A percentile compares a stretch with the other conserved stretches of the same genome.
These are phyloP conservation scores for Lichtheimia corymbifera DNA, from an alignment of 371 early-diverging fungal species.

Conservation along the genomic window DNA sequence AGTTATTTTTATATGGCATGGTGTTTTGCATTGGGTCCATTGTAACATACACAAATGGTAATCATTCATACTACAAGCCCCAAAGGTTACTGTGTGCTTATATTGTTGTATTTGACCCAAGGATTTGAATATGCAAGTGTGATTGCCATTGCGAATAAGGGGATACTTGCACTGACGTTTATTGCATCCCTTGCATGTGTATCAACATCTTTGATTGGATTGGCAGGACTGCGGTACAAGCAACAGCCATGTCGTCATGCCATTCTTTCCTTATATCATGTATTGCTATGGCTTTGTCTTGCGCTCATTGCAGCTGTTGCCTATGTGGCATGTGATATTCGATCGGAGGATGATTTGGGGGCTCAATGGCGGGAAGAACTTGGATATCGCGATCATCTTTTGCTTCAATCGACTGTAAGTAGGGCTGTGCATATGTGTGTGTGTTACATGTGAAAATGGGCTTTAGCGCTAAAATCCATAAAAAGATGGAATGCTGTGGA, in stretches of 20 bases:
- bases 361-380: neutral
- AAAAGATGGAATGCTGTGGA: constrained; percentile 22
- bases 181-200: constrained; percentile 19
- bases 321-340: constrained; percentile 6
- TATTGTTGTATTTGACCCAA: neutral
- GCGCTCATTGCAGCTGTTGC: constrained; percentile 23
- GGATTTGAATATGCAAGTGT: constrained; percentile 19
- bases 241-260: constrained; percentile 9
- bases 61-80: neutral
- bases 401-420: neutral
- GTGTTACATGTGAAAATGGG: constrained; percentile 17
- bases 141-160: constrained; percentile 16
- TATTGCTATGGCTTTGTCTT: constrained; percentile 33
- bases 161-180: constrained; percentile 18
- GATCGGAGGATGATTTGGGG: neutral
- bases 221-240: constrained; percentile 19
- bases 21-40: constrained; percentile 15
- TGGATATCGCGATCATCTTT: neutral
- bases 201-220: constrained; percentile 20
- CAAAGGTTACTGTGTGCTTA: neutral
- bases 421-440: neutral
- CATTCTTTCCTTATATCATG: constrained; percentile 16
- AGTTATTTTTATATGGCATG: constrained; percentile 11
- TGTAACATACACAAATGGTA: constrained; percentile 19
- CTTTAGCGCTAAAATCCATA: too few relatives aligned